These are phyloP conservation scores for Aeschynomene evenia DNA, from an alignment of 306 rosid species.

Conservation along the genomic window DNA sequence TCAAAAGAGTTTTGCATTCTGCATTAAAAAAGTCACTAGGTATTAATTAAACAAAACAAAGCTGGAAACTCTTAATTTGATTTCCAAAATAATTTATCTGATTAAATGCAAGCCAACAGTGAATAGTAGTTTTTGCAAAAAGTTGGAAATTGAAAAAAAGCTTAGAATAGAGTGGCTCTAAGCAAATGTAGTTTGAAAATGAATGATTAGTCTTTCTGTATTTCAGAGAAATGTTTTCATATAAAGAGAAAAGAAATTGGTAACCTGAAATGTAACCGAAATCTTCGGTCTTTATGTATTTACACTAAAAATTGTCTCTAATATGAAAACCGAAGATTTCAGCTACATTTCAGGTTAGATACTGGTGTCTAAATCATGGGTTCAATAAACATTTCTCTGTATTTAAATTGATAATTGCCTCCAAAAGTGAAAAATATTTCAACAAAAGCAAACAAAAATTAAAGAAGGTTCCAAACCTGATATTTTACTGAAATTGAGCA, in stretches of 20 bases:
- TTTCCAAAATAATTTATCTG: background rate
- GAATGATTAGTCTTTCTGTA: background rate
- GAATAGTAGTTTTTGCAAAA: background rate
- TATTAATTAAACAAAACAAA: slow-evolving; percentile 1
- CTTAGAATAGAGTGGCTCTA: background rate
- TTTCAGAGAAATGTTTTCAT: no score
- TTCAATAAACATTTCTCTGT: no score
- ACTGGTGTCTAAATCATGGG: no score
- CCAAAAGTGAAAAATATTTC: background rate
- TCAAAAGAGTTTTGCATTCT: slow-evolving; percentile 67
- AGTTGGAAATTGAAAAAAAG: background rate
- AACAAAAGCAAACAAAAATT: background rate
- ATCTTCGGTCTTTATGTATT: no score
- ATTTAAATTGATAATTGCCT: background rate
- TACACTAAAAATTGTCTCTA: no score
- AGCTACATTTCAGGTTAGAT: no score
- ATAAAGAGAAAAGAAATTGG: no score
- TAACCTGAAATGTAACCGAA: no score
- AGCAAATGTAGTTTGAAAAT: background rate
- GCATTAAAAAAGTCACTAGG: slow-evolving; percentile 21
- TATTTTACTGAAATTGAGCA: slow-evolving; percentile 74
- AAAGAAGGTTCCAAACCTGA: slow-evolving; percentile 51
- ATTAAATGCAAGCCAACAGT: background rate
- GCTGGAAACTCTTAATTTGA: background rate
- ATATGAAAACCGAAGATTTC: no score